Base-by-base conservation (phyloP, 2,329 filamentous ascomycete genomes). In the Hawksworthiomyces lignivorus region DNA sequence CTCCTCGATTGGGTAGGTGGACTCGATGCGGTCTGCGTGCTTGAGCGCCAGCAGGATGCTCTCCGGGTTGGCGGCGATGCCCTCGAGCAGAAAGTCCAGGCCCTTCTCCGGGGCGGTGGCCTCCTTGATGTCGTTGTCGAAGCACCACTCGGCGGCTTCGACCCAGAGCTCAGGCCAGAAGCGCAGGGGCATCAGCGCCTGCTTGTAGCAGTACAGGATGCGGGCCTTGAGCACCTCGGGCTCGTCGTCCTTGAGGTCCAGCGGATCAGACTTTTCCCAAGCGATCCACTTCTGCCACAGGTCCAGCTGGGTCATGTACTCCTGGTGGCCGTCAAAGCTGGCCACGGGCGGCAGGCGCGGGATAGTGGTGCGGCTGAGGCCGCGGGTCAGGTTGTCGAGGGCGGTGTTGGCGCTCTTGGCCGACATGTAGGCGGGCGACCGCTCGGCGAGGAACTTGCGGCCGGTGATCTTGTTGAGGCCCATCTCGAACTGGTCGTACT, bases 141-240 rank as follows among this genome's bases (percentile, higher is more conserved):
- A 88, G 61, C 87, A 95, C 78, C 90, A 97, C 50, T 94, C 85
- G 1, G 89, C 86, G 9, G 88, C 90, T 46, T 96, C 88, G 37
- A 88, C 89, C 92, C 92, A 98, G 52, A 96, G 81, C 58, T 94
- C 86, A 4, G 92, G 89, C 77, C 90, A 92, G 63, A 97, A 98
- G 38, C 89, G 81, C 42, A 98, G 68, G 4, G 88, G 83, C 84
- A 96, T 95, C 35, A 94, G 67, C 5, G 90, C 87, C 60, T 96
- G 90, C 60, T 88, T 92, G 69, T 95, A 97, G 49, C 87, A 83
- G 60, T 94, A 94, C 7, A 96, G 62, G 31, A 97, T 77, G 30
- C 92, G 82, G 50, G 84, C 75, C 51, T 83, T 84, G 62, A 83
- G 92, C 7, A 77, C 73, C 39, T 79, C 74, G 4, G 75, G 69